Conservation (phyloP, 371 early-diverging fungal species). For the Lichtheimia ramosa region DNA sequence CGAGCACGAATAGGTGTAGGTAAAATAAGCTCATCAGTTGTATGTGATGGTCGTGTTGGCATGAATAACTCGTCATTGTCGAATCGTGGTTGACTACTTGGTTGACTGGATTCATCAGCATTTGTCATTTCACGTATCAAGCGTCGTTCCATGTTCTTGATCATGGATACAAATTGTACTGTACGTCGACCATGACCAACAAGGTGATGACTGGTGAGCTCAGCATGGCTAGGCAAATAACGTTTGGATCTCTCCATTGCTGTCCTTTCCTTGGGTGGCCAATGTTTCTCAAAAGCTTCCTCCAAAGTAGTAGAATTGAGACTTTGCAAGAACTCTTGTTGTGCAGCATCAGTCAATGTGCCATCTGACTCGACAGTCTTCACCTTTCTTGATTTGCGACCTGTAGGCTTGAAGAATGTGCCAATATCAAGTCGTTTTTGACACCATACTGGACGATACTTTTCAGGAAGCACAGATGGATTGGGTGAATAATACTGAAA, state of each 20-base stretch:
- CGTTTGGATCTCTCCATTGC: constrained; percentile 6
- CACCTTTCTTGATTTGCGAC: not conserved
- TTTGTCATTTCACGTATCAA: constrained; percentile 18
- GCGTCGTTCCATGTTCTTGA: constrained; percentile 35
- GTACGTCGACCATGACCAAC: constrained; percentile 35
- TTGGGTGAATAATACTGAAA: constrained; percentile 23
- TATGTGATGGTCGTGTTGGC: too few species aligned
- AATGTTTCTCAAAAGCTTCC: constrained; percentile 14
- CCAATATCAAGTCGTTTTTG: constrained; percentile 29
- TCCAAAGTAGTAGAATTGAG: constrained; percentile 10
- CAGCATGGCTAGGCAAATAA: constrained; percentile 23
- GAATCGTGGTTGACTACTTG: too few species aligned
- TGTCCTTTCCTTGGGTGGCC: constrained; percentile 13
- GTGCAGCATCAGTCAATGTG: constrained; percentile 9
- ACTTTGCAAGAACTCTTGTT: constrained; percentile 8
- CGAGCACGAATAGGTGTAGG: too few species aligned
- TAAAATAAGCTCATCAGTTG: too few species aligned
- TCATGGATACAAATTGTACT: constrained; percentile 12
- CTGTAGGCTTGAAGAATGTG: constrained; percentile 9
- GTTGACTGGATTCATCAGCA: too few species aligned
- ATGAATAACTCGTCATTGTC: too few species aligned
- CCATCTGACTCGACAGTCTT: constrained; percentile 16
- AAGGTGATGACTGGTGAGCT: not conserved
- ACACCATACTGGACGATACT: constrained; percentile 46
- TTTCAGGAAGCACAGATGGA: constrained; percentile 47